These are phyloP conservation scores for Acanthamoeba triangularis DNA, from an alignment of 208 protist species.

Conservation along the genomic window DNA sequence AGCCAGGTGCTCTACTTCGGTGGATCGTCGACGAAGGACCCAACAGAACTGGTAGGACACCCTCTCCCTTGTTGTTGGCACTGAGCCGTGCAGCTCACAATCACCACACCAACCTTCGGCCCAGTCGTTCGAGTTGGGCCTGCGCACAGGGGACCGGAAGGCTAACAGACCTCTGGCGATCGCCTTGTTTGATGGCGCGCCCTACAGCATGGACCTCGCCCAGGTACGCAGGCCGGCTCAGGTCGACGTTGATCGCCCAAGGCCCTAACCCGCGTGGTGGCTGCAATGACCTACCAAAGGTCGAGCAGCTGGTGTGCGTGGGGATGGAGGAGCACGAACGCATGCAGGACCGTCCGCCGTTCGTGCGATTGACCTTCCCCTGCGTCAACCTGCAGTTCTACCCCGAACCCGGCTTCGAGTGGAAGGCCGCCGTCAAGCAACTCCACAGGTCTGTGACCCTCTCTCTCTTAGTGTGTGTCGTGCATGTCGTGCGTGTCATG, in stretches of 20 bases:
- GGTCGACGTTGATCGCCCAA: too few relatives aligned
- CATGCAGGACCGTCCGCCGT: conserved; percentile 8
- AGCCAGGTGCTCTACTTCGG: neutral
- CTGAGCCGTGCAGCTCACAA: neutral
- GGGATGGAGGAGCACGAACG: neutral
- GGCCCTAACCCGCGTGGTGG: too few relatives aligned
- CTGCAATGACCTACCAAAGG: neutral
- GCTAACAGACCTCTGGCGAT: neutral
- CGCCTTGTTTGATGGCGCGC: neutral
- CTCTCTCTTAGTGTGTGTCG: neutral
- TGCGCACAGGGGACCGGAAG: neutral
- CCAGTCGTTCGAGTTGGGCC: neutral
- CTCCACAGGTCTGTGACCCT: neutral
- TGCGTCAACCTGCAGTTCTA: neutral
- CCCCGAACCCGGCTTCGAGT: neutral
- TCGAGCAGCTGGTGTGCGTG: neutral
- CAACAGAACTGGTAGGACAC: neutral
- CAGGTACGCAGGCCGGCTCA: neutral
- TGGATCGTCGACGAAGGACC: neutral
- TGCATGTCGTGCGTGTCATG: neutral
- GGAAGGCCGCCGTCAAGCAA: conserved; percentile 11
- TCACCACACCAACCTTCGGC: neutral
- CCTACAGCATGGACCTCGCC: neutral
- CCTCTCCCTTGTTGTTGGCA: neutral
- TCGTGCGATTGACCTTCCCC: conserved; percentile 11